Percentiles rank a stretch among this genome's conserved stretches.
phyloP scores from a whole-genome alignment of 2,329 filamentous ascomycete species.

The Lecanicillium sp. region DNA sequence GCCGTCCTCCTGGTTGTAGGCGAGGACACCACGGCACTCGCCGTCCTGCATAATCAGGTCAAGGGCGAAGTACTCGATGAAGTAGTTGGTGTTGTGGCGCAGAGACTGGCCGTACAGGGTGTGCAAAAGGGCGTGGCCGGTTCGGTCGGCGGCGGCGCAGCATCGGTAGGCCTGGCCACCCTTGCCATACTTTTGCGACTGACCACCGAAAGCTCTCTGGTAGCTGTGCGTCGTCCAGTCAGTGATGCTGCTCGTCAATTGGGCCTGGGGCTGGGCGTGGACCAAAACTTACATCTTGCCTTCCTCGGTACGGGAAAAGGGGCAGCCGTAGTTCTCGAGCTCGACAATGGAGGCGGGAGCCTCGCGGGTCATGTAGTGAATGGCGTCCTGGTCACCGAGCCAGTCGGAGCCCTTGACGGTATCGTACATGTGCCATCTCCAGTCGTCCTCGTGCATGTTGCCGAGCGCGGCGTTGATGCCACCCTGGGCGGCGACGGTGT shows the following conservation, averaged over 20 bases:
- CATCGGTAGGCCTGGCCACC: constrained; percentile 97
- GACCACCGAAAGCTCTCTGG: constrained; percentile 96
- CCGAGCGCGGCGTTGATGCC: constrained; percentile 84
- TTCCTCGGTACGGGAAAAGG: constrained; percentile 92
- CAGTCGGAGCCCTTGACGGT: constrained; percentile 97
- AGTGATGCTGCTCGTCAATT: not conserved
- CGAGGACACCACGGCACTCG: constrained; percentile 91
- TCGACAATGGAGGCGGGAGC: constrained; percentile 87
- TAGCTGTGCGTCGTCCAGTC: constrained; percentile 49
- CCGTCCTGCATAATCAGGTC: constrained; percentile 97
- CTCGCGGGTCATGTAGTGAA: constrained; percentile 97
- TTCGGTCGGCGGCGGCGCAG: constrained; percentile 93
- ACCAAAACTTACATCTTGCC: constrained; percentile 73
- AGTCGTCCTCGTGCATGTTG: constrained; percentile 98
- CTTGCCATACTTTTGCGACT: constrained; percentile 91
- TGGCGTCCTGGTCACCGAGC: constrained; percentile 95
- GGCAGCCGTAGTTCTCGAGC: constrained; percentile 95
- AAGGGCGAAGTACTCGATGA: constrained; percentile 97
- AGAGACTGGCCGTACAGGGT: constrained; percentile 97
- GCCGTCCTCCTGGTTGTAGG: constrained; percentile 98
- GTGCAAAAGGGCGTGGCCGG: constrained; percentile 94
- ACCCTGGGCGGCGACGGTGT: constrained; percentile 76
- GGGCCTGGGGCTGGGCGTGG: too few species aligned
- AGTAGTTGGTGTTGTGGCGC: constrained; percentile 98
- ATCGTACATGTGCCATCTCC: constrained; percentile 99